Percentiles rank a stretch among this genome's conserved stretches.
These are phyloP conservation scores for Suillus variegatus DNA, from an alignment of 768 basidiomycete genomes.

Conservation along the genomic window DNA sequence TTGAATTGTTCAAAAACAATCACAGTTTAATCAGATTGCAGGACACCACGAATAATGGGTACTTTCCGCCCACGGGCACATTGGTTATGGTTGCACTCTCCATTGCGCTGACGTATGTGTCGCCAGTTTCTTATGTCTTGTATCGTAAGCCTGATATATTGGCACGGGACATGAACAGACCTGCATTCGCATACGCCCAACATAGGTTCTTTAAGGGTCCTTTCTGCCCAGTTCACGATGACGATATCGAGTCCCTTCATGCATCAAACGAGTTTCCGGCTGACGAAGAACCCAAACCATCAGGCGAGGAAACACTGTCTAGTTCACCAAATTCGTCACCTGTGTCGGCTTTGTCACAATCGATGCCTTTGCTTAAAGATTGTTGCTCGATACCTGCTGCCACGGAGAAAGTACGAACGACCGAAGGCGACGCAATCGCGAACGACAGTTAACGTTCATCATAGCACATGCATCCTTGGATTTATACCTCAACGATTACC, in stretches of 20 bases:
- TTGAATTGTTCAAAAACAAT: conserved; percentile 5
- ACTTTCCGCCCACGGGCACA: conserved; percentile 51
- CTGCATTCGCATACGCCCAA: conserved; percentile 53
- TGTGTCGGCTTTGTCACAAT: background rate
- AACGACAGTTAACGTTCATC: background rate
- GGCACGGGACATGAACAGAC: conserved; percentile 34
- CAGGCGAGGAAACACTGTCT: conserved; percentile 14
- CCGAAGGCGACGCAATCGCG: background rate
- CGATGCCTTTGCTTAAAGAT: background rate
- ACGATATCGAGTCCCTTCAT: conserved; percentile 28
- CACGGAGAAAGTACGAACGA: background rate
- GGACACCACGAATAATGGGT: conserved; percentile 50
- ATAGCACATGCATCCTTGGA: background rate
- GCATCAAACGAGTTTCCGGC: conserved; percentile 23
- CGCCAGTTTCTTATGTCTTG: background rate
- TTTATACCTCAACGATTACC: background rate
- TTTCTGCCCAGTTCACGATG: conserved; percentile 38
- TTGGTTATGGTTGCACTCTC: conserved; percentile 55
- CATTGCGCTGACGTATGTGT: conserved; percentile 58
- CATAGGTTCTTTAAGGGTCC: conserved; percentile 52
- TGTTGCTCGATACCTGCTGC: background rate
- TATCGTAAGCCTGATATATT: background rate
- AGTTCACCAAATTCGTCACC: conserved; percentile 17
- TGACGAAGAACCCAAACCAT: conserved; percentile 21
- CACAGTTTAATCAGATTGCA: conserved; percentile 22